A percentile compares a stretch with the other conserved stretches of the same genome.
phyloP scores from a whole-genome alignment of 2,329 filamentous ascomycete species.

The Pseudogymnoascus sp. region DNA sequence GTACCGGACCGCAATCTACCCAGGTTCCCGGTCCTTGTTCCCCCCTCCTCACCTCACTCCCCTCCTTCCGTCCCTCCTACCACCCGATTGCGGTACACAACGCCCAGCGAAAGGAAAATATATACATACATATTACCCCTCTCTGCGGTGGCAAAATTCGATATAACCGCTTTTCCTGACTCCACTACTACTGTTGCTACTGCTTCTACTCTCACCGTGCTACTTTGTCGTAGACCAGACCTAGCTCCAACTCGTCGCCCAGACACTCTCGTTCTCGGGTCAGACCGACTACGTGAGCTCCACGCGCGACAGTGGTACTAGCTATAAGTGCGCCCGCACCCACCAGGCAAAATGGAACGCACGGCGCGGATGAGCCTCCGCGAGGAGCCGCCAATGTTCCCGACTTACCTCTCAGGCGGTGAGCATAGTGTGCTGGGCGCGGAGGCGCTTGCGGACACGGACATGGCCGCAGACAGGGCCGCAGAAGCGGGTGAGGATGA shows the following conservation, averaged over 20 bases:
- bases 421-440: neutral
- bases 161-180: neutral
- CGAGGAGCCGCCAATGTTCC: neutral
- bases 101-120: neutral
- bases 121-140: constrained; percentile 1
- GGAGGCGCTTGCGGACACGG: neutral
- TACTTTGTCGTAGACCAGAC: neutral
- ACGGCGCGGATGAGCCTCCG: neutral
- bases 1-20: neutral
- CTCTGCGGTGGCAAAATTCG: neutral
- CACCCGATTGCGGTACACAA: neutral
- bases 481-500: neutral
- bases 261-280: neutral
- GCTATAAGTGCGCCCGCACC: neutral
- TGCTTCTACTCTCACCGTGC: neutral
- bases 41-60: neutral
- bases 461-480: neutral
- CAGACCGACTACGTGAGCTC: neutral
- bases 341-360: neutral
- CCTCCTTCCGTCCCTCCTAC: neutral
- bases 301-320: neutral
- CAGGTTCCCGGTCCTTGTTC: neutral
- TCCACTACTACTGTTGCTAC: neutral
- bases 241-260: neutral
- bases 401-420: neutral